These are phyloP conservation scores for Fragaria ananassa DNA, from an alignment of 306 rosid genomes.

Conservation along the genomic window DNA sequence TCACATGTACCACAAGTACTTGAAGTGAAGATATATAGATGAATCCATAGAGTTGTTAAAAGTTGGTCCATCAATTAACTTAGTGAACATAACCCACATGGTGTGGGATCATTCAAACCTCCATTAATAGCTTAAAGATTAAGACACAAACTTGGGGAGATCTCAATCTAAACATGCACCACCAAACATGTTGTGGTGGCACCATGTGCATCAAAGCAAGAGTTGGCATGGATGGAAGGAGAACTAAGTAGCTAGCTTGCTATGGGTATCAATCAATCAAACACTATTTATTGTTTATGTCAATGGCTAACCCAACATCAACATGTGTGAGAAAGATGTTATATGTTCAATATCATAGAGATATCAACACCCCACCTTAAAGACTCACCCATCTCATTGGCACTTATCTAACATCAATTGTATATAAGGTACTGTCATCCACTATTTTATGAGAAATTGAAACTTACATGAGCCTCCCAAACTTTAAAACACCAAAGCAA, in stretches of 20 bases:
- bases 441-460: not conserved
- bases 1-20: not conserved
- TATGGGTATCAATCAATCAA: not conserved
- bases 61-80: conserved; percentile 2
- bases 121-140: not conserved
- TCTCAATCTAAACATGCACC: not conserved
- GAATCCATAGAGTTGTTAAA: conserved; percentile 7
- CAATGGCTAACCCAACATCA: conserved; percentile 7
- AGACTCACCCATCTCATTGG: not conserved
- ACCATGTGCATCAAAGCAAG: conserved; percentile 16
- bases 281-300: not conserved
- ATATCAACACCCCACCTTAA: not conserved
- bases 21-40: not conserved
- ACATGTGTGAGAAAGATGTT: not conserved
- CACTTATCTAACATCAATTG: not conserved
- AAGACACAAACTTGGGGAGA: not conserved
- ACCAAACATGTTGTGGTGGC: not conserved
- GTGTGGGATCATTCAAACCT: conserved; percentile 4
- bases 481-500: not conserved
- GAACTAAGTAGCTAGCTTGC: not conserved
- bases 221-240: not conserved
- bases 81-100: conserved; percentile 11
- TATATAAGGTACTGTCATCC: not conserved
- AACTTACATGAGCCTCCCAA: not conserved
- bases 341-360: not conserved